A percentile compares a stretch with the other conserved stretches of the same genome.
These are phyloP conservation scores for Triangularia verruculosa DNA, from an alignment of 2,329 filamentous ascomycete genomes.

Conservation along the genomic window DNA sequence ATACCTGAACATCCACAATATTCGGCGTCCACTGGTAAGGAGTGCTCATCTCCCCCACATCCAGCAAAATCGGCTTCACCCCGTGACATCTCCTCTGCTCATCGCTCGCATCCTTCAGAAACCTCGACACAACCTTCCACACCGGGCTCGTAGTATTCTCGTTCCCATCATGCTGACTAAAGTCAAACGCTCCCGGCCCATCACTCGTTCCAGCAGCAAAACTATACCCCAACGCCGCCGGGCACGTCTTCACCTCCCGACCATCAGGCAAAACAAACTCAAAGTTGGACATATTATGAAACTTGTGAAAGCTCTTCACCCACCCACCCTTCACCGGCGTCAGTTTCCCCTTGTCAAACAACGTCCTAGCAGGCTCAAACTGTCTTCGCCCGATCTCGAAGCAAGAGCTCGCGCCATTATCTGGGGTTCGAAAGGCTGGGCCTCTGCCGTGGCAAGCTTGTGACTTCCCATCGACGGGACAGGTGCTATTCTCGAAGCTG, in stretches of 20 bases:
- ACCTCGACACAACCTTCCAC: slow-evolving; percentile 72
- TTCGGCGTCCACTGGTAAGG: slow-evolving; percentile 92
- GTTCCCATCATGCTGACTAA: slow-evolving; percentile 80
- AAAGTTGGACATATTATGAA: slow-evolving; percentile 76
- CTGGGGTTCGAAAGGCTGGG: slow-evolving; percentile 63
- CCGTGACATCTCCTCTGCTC: slow-evolving; percentile 73
- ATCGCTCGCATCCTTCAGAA: slow-evolving; percentile 67
- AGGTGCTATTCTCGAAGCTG: slow-evolving; percentile 79
- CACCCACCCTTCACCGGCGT: slow-evolving; percentile 58
- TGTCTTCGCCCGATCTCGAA: slow-evolving; percentile 76
- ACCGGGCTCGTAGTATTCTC: slow-evolving; percentile 65
- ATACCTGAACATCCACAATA: slow-evolving; percentile 80
- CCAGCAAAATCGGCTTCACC: slow-evolving; percentile 80
- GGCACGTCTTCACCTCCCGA: slow-evolving; percentile 68
- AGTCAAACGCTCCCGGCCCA: slow-evolving; percentile 87
- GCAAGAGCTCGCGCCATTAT: slow-evolving; percentile 70
- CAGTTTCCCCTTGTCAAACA: slow-evolving; percentile 47
- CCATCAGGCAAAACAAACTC: slow-evolving; percentile 73
- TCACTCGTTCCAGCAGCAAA: slow-evolving; percentile 93
- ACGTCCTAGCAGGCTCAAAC: slow-evolving; percentile 42
- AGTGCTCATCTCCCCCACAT: slow-evolving; percentile 73
- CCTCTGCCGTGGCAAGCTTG: slow-evolving; percentile 73
- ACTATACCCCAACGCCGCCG: slow-evolving; percentile 83
- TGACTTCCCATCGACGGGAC: slow-evolving; percentile 60
- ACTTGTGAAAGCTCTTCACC: slow-evolving; percentile 82